Evolutionary conservation across 805 yeast genomes (phyloP), one percentile per base, ranked within the genome.

Genomic region (Starmerella apis): DNA sequence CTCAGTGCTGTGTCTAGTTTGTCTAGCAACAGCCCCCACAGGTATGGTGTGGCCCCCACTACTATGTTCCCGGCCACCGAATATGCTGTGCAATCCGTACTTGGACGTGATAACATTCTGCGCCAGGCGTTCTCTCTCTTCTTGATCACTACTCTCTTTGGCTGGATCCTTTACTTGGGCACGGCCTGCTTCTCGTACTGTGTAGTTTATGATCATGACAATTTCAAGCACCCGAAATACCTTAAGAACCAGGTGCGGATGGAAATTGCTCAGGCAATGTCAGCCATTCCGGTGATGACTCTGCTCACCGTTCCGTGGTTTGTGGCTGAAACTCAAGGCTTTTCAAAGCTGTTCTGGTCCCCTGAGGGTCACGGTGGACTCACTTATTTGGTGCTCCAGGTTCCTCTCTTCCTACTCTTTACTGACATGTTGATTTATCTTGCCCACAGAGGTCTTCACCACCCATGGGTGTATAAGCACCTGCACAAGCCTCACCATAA

Each of bases 401-500:
- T 81, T 54, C 88, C 92, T 2, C 67, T 76, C 27, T 90, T 90
- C 68, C 76, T 92, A 57, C 75, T 92, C 73, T 92, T 92, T 67
- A 92, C 98, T 1, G 98, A 92, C 69, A 82, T 86, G 65, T 83
- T 90, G 50, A 87, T 92, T 62, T 92, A 92, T 66, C 73, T 83
- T 63, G 82, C 87, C 59, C 98, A 92, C 71, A 80, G 97, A 65
- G 77, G 85, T 77, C 75, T 92, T 62, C 98, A 92, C 67, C 86
- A 92, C 86, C 96, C 96, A 20, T 59, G 73, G 16, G 81, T 92
- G 36, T 92, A 92, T 77, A 88, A 83, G 71, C 66, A 62, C 23
- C 71, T 92, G 55, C 98, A 92, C 72, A 92, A 92, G 71, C 96
- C 96, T 11, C 98, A 92, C 68, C 98, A 92, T 76, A 92, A 92